These are phyloP conservation scores for Yueomyces sp. DNA, from an alignment of 1,139 yeast species.

Conservation along the genomic window DNA sequence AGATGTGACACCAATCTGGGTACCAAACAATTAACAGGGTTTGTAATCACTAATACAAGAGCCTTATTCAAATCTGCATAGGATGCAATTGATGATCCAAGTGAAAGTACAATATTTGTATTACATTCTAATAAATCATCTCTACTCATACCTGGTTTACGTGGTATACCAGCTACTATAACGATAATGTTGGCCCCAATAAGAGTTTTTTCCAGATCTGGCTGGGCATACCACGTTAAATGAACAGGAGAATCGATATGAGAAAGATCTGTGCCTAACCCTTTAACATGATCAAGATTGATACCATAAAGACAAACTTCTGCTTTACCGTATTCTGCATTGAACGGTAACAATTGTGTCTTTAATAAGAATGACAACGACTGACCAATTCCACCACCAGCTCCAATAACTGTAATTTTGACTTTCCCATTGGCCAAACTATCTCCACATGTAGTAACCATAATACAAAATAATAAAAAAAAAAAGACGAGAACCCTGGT, in stretches of 20 bases:
- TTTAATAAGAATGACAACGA: slow-evolving; percentile 80
- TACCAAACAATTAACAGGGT: slow-evolving; percentile 93
- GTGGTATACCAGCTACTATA: slow-evolving; percentile 94
- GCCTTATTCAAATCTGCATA: slow-evolving; percentile 17
- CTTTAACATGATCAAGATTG: slow-evolving; percentile 42
- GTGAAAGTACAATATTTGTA: slow-evolving; percentile 77
- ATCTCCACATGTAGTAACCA: no score
- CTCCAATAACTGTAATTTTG: slow-evolving; percentile 37
- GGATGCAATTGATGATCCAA: slow-evolving; percentile 70
- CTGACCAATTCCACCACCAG: slow-evolving; percentile 90
- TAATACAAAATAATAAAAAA: no score
- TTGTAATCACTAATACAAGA: slow-evolving; percentile 67
- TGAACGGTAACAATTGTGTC: slow-evolving; percentile 28
- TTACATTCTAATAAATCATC: slow-evolving; percentile 90
- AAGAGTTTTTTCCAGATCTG: slow-evolving; percentile 27
- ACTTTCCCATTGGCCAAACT: slow-evolving; percentile 1
- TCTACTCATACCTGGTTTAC: slow-evolving; percentile 98
- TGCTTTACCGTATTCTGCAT: slow-evolving; percentile 1
- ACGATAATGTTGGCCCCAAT: slow-evolving; percentile 65
- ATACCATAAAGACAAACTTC: slow-evolving; percentile 57
- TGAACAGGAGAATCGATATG: slow-evolving; percentile 78
- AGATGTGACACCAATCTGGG: slow-evolving; percentile 79
- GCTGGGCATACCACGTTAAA: slow-evolving; percentile 55
- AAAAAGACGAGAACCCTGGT: no score
- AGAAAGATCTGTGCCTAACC: slow-evolving; percentile 85